Evolutionary conservation across 78 protist genomes (phyloP).

Genomic region (Protostelium mycophagum): DNA sequence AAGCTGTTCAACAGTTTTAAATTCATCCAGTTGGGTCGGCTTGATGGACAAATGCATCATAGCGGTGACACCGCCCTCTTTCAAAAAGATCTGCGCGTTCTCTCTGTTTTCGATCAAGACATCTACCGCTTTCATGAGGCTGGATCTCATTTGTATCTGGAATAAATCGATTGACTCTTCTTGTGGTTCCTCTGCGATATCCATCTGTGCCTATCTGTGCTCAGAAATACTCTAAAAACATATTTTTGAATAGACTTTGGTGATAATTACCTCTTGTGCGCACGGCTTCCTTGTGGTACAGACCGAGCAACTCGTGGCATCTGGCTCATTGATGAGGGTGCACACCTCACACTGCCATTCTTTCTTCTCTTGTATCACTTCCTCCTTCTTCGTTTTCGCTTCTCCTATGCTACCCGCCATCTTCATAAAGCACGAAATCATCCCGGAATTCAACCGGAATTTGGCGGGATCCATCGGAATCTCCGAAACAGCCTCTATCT

Average conservation of each 20-base stretch:
- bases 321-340: background rate
- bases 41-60: background rate
- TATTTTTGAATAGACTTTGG: background rate
- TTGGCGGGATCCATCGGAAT: background rate
- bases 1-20: background rate
- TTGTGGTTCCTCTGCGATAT: background rate
- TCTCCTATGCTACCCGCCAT: background rate
- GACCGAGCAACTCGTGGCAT: background rate
- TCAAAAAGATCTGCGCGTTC: background rate
- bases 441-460: background rate
- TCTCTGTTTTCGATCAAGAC: background rate
- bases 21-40: background rate
- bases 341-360: background rate
- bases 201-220: background rate
- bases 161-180: background rate
- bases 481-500: background rate
- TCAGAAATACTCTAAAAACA: no score
- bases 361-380: background rate
- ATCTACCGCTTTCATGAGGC: background rate
- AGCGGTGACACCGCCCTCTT: background rate
- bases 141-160: background rate
- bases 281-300: background rate
- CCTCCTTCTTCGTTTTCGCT: background rate
- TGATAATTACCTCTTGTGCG: background rate
- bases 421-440: background rate